Conservation (phyloP, 208 protist species). For the Tritrichomonas foetus region DNA sequence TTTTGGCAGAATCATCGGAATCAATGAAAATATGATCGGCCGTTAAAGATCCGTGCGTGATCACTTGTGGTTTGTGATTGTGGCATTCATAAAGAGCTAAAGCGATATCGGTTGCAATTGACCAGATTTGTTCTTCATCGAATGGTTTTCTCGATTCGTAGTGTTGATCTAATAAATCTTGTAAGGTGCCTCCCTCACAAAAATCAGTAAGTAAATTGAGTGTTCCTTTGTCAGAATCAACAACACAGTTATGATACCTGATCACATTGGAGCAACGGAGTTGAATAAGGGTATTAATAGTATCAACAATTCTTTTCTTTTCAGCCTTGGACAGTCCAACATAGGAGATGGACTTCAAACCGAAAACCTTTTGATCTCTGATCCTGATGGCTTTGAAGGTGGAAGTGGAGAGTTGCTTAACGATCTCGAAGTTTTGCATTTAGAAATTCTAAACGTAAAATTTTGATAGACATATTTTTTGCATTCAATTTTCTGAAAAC, state of each 20-base stretch:
- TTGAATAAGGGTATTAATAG: not conserved
- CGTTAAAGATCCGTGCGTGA: not conserved
- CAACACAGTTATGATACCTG: not conserved
- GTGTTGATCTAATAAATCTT: not conserved
- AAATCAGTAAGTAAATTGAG: not conserved
- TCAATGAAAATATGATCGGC: not conserved
- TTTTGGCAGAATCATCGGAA: not conserved
- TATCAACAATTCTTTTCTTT: not conserved
- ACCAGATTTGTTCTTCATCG: not conserved
- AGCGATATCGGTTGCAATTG: not conserved
- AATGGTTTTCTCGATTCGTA: not conserved
- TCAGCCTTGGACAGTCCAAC: not conserved
- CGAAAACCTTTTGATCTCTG: not conserved
- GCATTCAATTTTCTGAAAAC: too few relatives aligned
- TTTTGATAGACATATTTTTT: too few relatives aligned
- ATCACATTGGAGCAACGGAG: not conserved
- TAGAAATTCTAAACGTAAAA: too few relatives aligned
- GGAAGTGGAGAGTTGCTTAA: too few relatives aligned
- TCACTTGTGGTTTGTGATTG: not conserved
- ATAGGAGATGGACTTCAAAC: not conserved
- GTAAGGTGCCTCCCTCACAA: not conserved
- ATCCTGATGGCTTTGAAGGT: not conserved
- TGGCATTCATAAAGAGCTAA: not conserved
- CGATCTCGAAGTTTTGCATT: too few relatives aligned
- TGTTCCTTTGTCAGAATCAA: not conserved